A percentile compares a stretch with the other conserved stretches of the same genome.
These are phyloP conservation scores for Kwoniella sp. DNA, from an alignment of 768 basidiomycete genomes.

Conservation along the genomic window DNA sequence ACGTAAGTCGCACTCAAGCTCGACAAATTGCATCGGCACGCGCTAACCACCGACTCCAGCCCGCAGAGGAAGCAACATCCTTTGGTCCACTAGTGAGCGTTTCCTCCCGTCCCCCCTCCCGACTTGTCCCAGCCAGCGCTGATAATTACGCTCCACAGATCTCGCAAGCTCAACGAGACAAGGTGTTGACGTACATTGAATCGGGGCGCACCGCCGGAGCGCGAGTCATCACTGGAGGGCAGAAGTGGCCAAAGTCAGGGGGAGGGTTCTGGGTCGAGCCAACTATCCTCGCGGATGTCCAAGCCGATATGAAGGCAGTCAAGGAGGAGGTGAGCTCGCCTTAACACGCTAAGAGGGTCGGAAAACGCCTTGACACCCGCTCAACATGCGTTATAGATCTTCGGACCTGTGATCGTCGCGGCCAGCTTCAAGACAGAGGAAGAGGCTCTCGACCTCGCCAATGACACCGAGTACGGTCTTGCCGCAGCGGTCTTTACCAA, in stretches of 20 bases:
- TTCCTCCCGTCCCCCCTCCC: background rate
- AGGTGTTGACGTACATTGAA: conserved; percentile 73
- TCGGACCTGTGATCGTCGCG: conserved; percentile 86
- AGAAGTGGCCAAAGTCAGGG: conserved; percentile 62
- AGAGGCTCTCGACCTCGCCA: conserved; percentile 79
- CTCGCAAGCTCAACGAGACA: conserved; percentile 47
- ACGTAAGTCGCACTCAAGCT: conserved; percentile 29
- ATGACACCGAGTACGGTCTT: conserved; percentile 81
- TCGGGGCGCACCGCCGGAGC: conserved; percentile 75
- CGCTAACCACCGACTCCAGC: conserved; percentile 23
- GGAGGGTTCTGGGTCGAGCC: conserved; percentile 84
- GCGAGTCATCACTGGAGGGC: conserved; percentile 67
- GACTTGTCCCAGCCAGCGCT: background rate
- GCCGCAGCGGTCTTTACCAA: conserved; percentile 81
- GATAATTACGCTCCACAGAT: conserved; percentile 23
- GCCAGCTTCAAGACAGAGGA: conserved; percentile 82
- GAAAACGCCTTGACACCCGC: background rate
- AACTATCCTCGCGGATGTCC: conserved; percentile 72
- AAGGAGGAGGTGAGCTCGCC: conserved; percentile 59
- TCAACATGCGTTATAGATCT: conserved; percentile 65
- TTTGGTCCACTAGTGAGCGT: conserved; percentile 47
- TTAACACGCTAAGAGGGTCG: conserved; percentile 64
- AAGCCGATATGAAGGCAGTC: conserved; percentile 73
- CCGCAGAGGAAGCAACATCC: conserved; percentile 46
- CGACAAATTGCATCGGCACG: background rate